phyloP scores from a whole-genome alignment of 805 yeast genomes.

The Candida multigemmis region DNA sequence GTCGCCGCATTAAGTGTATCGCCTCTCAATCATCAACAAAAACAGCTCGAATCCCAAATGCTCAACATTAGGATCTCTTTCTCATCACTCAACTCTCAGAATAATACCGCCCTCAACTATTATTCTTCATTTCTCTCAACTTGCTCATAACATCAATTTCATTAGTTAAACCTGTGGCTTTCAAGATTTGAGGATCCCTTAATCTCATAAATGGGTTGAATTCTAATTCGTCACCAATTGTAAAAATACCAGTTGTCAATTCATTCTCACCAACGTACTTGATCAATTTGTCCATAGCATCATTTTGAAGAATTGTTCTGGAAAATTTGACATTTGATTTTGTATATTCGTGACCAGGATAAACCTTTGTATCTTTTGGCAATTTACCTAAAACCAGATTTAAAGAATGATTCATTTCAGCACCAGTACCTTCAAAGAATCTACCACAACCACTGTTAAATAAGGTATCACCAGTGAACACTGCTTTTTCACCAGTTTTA shows the following conservation, averaged over 20 bases:
- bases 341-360: conserved; percentile 97
- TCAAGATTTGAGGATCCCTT: conserved; percentile 51
- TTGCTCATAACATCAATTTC: conserved; percentile 56
- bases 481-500: conserved; percentile 56
- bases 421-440: conserved; percentile 85
- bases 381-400: conserved; percentile 48
- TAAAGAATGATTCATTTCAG: conserved; percentile 70
- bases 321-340: conserved; percentile 73
- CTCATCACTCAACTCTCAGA: no score
- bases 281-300: conserved; percentile 48
- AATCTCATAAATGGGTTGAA: conserved; percentile 89
- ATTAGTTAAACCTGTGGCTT: conserved; percentile 45
- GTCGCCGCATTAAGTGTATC: no score
- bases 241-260: conserved; percentile 76
- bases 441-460: conserved; percentile 95
- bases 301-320: conserved; percentile 45
- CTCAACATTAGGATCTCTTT: no score
- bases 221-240: conserved; percentile 71
- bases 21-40: no score
- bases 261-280: conserved; percentile 47
- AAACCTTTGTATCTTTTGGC: conserved; percentile 66
- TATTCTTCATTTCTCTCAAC: conserved; percentile 73
- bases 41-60: no score
- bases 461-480: conserved; percentile 93
- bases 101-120: conserved; percentile 12